Percentiles rank a stretch among this genome's conserved stretches.
Evolutionary conservation across 306 rosid species (phyloP).

Genomic region (Trifolium repens): DNA sequence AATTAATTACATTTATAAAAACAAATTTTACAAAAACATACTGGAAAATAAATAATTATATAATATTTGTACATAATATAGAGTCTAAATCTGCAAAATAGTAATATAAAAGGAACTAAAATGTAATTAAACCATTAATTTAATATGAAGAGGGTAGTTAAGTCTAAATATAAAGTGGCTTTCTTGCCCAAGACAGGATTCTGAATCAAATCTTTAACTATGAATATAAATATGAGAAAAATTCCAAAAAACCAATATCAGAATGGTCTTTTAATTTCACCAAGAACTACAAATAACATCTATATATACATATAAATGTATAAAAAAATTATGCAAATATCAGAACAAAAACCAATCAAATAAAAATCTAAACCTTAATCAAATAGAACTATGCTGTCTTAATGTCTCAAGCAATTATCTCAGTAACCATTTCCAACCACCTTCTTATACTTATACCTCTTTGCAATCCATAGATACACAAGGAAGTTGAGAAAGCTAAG

Average conservation of each 20-base stretch:
- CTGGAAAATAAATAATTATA: no score
- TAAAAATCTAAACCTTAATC: background rate
- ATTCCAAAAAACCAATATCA: background rate
- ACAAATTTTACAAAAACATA: no score
- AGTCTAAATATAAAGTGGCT: no score
- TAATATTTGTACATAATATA: no score
- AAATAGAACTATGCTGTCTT: background rate
- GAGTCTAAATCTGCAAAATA: no score
- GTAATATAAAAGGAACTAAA: no score
- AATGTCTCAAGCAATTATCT: background rate
- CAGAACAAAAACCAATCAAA: background rate
- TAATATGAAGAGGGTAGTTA: no score
- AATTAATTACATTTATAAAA: no score
- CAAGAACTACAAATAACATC: background rate
- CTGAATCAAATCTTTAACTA: background rate
- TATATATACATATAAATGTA: conserved; percentile 28
- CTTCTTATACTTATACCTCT: conserved; percentile 69
- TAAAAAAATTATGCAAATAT: background rate
- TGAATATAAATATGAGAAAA: background rate
- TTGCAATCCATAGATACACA: conserved; percentile 62
- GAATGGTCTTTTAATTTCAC: background rate
- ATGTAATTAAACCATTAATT: no score
- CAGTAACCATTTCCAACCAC: conserved; percentile 34
- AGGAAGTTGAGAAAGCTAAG: conserved; percentile 70
- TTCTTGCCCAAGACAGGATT: background rate